phyloP scores from a whole-genome alignment of 495 filamentous ascomycete genomes.

The Trichoderma asperelloides region DNA sequence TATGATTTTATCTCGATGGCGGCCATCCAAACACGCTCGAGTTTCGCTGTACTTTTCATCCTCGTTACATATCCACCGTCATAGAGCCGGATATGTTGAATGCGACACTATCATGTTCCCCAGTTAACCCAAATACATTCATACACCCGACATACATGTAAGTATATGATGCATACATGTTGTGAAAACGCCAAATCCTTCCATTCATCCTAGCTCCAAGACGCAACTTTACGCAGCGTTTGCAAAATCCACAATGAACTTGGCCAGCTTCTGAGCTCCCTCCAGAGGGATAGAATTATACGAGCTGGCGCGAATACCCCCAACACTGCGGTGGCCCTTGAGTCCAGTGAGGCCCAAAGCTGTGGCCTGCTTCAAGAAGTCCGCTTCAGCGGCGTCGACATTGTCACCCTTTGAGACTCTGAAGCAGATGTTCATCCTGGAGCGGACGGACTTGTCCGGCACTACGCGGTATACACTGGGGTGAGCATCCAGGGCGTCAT shows the following conservation, averaged over 20 bases:
- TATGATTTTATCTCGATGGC: neutral
- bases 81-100: neutral
- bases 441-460: constrained; percentile 54
- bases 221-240: constrained; percentile 4
- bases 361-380: constrained; percentile 58
- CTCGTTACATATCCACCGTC: neutral
- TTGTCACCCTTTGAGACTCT: constrained; percentile 40
- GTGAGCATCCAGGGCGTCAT: constrained; percentile 55
- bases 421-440: constrained; percentile 82
- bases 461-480: constrained; percentile 51
- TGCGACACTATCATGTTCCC: neutral
- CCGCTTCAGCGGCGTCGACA: constrained; percentile 46
- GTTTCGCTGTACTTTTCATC: neutral
- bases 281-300: constrained; percentile 48
- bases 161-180: neutral
- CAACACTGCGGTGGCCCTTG: constrained; percentile 65
- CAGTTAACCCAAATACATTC: neutral
- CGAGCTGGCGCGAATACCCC: constrained; percentile 48
- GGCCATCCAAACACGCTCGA: neutral
- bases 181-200: neutral
- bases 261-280: constrained; percentile 42
- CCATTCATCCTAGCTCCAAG: neutral
- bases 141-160: neutral
- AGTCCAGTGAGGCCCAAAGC: constrained; percentile 51
- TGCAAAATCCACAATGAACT: constrained; percentile 43